These are phyloP conservation scores for Hibiscus tridactylites DNA, from an alignment of 345 rosid species.

Conservation along the genomic window DNA sequence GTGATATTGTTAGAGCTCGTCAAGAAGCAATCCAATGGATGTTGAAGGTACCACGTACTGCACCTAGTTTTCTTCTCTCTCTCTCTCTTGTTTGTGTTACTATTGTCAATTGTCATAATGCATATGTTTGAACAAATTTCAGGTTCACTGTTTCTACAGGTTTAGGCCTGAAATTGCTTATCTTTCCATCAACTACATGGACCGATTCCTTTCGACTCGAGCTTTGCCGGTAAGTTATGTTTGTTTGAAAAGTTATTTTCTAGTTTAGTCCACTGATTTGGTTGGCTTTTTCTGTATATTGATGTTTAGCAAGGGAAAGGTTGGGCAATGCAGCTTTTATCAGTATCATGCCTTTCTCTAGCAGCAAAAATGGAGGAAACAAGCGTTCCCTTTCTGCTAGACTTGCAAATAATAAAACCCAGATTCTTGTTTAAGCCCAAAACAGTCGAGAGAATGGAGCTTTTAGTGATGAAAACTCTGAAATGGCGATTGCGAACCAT, in stretches of 20 bases:
- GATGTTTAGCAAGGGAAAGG: conserved; percentile 14
- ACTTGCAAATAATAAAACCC: conserved; percentile 29
- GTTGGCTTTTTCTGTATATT: not conserved
- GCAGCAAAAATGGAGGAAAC: conserved; percentile 46
- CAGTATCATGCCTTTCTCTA: conserved; percentile 30
- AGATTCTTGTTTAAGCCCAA: conserved; percentile 24
- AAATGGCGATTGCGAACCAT: conserved; percentile 28
- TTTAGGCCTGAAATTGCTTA: conserved; percentile 27
- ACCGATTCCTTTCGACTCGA: conserved; percentile 25
- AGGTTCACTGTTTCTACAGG: conserved; percentile 22
- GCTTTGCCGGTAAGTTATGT: conserved; percentile 14
- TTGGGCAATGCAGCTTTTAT: conserved; percentile 32
- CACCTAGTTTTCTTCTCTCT: not conserved
- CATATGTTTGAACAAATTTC: not conserved
- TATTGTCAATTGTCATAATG: not conserved
- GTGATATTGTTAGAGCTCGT: conserved; percentile 14
- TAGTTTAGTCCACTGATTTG: not conserved
- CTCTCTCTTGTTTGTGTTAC: not conserved
- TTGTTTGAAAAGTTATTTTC: not conserved
- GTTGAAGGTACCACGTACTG: conserved; percentile 15
- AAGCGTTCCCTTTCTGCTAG: conserved; percentile 24
- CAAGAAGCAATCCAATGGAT: conserved; percentile 32
- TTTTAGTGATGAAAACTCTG: conserved; percentile 25
- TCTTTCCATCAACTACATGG: conserved; percentile 31
- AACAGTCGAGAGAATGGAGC: conserved; percentile 31